phyloP scores from a whole-genome alignment of 2,329 filamentous ascomycete genomes.

The Trichoderma hamatum region DNA sequence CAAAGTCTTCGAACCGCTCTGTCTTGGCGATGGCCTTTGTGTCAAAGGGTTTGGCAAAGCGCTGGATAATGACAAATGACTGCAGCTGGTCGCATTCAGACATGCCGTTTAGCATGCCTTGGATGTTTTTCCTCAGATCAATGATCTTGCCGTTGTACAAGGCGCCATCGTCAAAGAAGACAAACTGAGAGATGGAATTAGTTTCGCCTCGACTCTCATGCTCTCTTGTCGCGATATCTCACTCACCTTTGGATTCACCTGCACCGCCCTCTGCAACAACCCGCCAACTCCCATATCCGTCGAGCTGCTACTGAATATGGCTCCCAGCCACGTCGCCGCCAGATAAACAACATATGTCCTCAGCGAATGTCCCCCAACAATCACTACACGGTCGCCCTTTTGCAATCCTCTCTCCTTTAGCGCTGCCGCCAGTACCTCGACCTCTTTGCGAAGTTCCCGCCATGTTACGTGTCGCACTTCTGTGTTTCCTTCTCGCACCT shows the following conservation, averaged over 20 bases:
- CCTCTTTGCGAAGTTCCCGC: constrained; percentile 63
- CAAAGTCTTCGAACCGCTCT: constrained; percentile 51
- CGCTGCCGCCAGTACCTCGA: constrained; percentile 64
- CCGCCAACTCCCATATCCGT: constrained; percentile 85
- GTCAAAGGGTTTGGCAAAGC: constrained; percentile 65
- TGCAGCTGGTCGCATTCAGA: constrained; percentile 61
- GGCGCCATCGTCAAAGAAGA: constrained; percentile 83
- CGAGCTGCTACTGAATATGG: constrained; percentile 72
- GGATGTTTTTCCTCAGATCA: constrained; percentile 74
- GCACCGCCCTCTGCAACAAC: constrained; percentile 71
- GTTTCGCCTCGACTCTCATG: neutral
- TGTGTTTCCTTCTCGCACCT: constrained; percentile 68
- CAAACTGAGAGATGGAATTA: constrained; percentile 48
- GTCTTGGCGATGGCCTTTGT: constrained; percentile 55
- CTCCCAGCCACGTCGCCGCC: constrained; percentile 71
- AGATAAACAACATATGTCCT: constrained; percentile 74
- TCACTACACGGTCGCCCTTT: constrained; percentile 73
- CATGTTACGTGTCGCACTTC: constrained; percentile 64
- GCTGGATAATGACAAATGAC: constrained; percentile 65
- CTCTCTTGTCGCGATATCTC: neutral
- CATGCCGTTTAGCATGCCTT: constrained; percentile 69
- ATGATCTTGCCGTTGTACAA: constrained; percentile 78
- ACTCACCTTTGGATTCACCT: constrained; percentile 70
- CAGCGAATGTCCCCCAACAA: constrained; percentile 74
- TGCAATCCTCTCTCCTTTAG: constrained; percentile 67